These are phyloP conservation scores for Oryza punctata DNA, from an alignment of 176 grass and related monocot genomes.

Conservation along the genomic window DNA sequence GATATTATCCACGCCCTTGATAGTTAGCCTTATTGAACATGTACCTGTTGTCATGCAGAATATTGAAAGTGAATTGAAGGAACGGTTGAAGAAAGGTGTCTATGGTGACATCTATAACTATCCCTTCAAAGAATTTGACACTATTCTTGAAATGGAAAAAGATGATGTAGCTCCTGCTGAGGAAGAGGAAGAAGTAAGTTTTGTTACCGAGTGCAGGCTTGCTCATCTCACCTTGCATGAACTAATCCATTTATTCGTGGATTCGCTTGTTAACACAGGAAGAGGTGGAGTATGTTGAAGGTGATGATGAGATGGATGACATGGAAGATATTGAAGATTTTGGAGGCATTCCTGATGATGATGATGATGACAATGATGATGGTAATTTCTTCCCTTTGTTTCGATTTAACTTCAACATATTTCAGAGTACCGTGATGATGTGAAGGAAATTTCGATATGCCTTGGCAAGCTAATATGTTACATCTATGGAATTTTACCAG, in stretches of 20 bases:
- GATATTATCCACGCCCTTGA: background rate
- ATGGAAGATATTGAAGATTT: constrained; percentile 92
- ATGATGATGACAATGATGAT: background rate
- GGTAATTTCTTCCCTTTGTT: constrained; percentile 35
- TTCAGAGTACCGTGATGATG: background rate
- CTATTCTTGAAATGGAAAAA: constrained; percentile 53
- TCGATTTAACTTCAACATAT: background rate
- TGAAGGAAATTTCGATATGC: constrained; percentile 4
- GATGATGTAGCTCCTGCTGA: constrained; percentile 42
- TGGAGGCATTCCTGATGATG: constrained; percentile 46
- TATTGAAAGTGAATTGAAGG: constrained; percentile 84
- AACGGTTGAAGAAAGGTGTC: constrained; percentile 86
- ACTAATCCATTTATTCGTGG: constrained; percentile 16
- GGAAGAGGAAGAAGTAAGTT: constrained; percentile 77
- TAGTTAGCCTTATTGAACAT: constrained; percentile 1
- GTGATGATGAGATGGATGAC: constrained; percentile 67
- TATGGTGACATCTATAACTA: constrained; percentile 86
- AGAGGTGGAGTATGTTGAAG: constrained; percentile 80
- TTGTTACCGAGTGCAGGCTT: constrained; percentile 10
- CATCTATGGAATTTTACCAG: background rate
- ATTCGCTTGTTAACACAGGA: constrained; percentile 48
- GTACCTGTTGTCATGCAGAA: constrained; percentile 47
- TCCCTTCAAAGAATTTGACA: constrained; percentile 48
- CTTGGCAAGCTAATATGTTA: background rate
- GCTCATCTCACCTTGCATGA: background rate